Conservation (phyloP, 2,329 filamentous ascomycete species). For the Fusarium sulawesiense region DNA sequence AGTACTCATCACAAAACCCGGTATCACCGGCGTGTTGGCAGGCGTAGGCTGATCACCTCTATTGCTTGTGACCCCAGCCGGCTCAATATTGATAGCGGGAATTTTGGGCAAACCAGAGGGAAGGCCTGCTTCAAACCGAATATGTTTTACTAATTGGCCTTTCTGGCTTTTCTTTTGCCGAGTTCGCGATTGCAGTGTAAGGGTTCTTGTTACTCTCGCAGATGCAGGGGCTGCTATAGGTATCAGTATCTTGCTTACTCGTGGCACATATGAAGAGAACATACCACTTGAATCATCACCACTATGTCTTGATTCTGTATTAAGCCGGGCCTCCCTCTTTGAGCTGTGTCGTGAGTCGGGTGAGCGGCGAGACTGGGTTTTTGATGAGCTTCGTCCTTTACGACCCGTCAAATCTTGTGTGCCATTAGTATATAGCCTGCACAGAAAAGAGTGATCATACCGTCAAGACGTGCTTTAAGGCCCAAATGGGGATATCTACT, state of each 20-base stretch:
- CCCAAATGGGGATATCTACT: constrained; percentile 29
- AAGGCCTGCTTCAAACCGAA: background rate
- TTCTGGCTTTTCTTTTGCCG: background rate
- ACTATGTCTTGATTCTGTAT: background rate
- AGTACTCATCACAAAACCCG: constrained; percentile 29
- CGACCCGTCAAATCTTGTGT: background rate
- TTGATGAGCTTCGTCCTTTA: background rate
- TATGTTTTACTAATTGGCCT: background rate
- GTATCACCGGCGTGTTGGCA: background rate
- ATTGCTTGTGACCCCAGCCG: background rate
- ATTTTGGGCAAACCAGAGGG: background rate
- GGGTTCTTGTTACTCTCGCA: constrained; percentile 10
- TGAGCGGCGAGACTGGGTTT: background rate
- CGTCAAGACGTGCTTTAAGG: constrained; percentile 23
- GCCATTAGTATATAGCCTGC: constrained; percentile 1
- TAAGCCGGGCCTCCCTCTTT: constrained; percentile 6
- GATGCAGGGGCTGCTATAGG: background rate
- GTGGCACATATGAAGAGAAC: background rate
- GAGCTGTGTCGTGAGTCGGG: background rate
- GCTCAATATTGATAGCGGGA: background rate
- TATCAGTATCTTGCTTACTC: background rate
- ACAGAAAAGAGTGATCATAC: constrained; percentile 1
- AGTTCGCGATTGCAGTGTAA: background rate
- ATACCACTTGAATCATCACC: background rate
- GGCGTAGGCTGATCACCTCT: background rate